Conservation (phyloP, 1,139 yeast species). For the Candida albicans region DNA sequence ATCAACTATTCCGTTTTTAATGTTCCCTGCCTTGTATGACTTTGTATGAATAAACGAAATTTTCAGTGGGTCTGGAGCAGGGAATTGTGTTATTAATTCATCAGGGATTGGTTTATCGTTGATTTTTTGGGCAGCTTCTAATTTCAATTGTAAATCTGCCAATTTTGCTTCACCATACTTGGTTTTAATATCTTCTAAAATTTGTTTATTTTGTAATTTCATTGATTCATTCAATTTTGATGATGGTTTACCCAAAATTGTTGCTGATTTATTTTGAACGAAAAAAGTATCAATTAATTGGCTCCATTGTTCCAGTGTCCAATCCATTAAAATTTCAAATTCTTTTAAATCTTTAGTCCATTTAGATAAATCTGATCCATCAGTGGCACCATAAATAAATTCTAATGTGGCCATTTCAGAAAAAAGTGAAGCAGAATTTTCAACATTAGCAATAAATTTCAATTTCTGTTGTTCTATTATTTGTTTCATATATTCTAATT, state of each 20-base stretch:
- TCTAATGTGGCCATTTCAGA: constrained; percentile 72
- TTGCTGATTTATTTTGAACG: constrained; percentile 65
- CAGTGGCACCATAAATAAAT: constrained; percentile 71
- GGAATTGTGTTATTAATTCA: constrained; percentile 56
- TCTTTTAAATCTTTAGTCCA: constrained; percentile 60
- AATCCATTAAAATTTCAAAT: constrained; percentile 55
- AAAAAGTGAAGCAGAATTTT: constrained; percentile 61
- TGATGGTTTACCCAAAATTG: constrained; percentile 80
- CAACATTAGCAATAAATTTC: constrained; percentile 63
- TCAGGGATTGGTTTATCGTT: constrained; percentile 80
- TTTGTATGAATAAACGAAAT: constrained; percentile 72
- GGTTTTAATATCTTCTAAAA: constrained; percentile 49
- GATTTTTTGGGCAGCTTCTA: constrained; percentile 61
- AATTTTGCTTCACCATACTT: constrained; percentile 66
- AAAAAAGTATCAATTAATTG: constrained; percentile 52
- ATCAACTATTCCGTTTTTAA: constrained; percentile 18
- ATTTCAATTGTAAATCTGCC: constrained; percentile 43
- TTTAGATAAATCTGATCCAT: constrained; percentile 56
- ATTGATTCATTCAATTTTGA: constrained; percentile 52
- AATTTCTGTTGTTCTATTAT: constrained; percentile 65
- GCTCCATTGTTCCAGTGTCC: constrained; percentile 75
- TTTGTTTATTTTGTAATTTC: constrained; percentile 51
- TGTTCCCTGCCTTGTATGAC: constrained; percentile 54
- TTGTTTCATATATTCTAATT: constrained; percentile 64
- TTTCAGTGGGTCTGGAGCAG: constrained; percentile 71